Conservation (phyloP, 2,329 filamentous ascomycete species). For the Metarhizium sp. region DNA sequence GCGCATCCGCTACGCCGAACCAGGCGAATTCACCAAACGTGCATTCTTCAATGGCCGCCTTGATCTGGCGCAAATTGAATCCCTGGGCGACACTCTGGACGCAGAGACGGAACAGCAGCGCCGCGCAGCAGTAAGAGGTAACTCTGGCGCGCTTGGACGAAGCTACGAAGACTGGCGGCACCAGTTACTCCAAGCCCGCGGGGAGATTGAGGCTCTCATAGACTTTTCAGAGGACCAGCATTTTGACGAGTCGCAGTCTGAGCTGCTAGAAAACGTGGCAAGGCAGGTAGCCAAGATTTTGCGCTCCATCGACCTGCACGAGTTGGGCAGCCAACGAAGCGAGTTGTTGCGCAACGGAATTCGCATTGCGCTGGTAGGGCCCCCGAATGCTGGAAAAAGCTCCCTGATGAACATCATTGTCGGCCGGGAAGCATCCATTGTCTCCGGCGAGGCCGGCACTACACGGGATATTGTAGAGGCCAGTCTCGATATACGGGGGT, state of each 20-base stretch:
- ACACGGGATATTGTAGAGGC: slow-evolving; percentile 92
- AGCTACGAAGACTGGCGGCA: slow-evolving; percentile 79
- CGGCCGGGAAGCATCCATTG: slow-evolving; percentile 88
- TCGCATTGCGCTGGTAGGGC: slow-evolving; percentile 74
- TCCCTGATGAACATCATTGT: slow-evolving; percentile 86
- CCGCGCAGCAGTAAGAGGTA: slow-evolving; percentile 71
- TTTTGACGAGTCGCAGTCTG: slow-evolving; percentile 76
- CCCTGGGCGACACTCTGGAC: slow-evolving; percentile 51
- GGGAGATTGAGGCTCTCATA: slow-evolving; percentile 89
- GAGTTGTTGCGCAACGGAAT: slow-evolving; percentile 83
- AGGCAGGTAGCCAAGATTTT: slow-evolving; percentile 53
- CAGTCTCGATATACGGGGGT: slow-evolving; percentile 79
- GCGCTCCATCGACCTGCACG: slow-evolving; percentile 56
- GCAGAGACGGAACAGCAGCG: slow-evolving; percentile 90
- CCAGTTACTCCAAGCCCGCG: slow-evolving; percentile 68
- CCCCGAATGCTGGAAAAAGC: slow-evolving; percentile 92
- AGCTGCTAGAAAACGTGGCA: slow-evolving; percentile 62
- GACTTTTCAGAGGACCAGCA: slow-evolving; percentile 97
- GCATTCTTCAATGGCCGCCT: slow-evolving; percentile 83
- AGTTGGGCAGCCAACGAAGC: slow-evolving; percentile 68
- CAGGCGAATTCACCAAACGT: slow-evolving; percentile 88
- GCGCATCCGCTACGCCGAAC: slow-evolving; percentile 75
- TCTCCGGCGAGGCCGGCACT: slow-evolving; percentile 85
- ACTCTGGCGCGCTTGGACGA: slow-evolving; percentile 57
- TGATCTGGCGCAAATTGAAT: slow-evolving; percentile 74